Base-by-base conservation (phyloP, 345 rosid species). In the Euphorbia tirucalli region DNA sequence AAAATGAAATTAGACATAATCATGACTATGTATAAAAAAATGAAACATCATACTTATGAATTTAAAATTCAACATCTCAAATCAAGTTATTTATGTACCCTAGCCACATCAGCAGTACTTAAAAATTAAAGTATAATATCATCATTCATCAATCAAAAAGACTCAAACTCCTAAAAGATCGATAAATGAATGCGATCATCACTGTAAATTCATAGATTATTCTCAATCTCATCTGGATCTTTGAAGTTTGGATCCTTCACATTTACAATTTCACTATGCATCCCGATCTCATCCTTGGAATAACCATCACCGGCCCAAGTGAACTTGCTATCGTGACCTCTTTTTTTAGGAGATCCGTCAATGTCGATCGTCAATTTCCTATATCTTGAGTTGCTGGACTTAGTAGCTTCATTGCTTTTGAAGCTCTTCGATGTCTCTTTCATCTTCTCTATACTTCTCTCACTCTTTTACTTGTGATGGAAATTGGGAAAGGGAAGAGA, bases 291-390 rank as follows among this genome's bases (percentile, higher is more conserved):
- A 1, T 80, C 85, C 44, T 30, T 66, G 0, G 89, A 83, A 77
- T 72, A 74, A 16, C 80, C 78, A 61, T 71, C 87, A 64, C 93
- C 90, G 25, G 79, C 79, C 93, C 93, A 88, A 1, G 90, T 88
- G 82, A 65, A 88, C 79, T 88, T 88, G 56, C 93, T 89, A 0
- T 89, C 93, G 28, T 63, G 89, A 44, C 93, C 93, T 59, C 89
- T 88, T 71, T 89, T 89, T 83, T 89, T 89, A 0, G 93, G 89
- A 52, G 86, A 87, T 82, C 93, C 91, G 31, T 32, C 83, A 79
- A 72, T 44, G 19, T 91, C 93, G 0, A 85, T 83, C 5, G 75
- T 86, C 1, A 91, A 89, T 75, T 73, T 87, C 84, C 83, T 70
- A 55, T 83, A 89, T 54, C 76, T 87, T 85, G 75, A 71, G 70